Conservation (phyloP, 495 filamentous ascomycete genomes). For the Penicillium paradoxum region DNA sequence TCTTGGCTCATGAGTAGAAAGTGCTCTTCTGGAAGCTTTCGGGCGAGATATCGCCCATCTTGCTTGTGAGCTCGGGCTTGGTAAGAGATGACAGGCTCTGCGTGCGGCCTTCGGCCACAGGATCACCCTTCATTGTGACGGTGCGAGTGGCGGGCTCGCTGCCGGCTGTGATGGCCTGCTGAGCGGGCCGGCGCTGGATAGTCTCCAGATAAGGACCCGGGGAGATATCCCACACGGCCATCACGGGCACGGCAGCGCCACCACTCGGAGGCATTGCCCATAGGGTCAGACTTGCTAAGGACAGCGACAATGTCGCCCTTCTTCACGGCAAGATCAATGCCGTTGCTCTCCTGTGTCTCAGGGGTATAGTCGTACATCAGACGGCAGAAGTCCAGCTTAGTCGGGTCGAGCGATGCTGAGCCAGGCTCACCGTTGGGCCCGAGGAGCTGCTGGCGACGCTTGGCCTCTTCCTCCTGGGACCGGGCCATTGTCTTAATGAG, state of each 20-base stretch:
- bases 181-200: conserved; percentile 63
- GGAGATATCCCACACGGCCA: conserved; percentile 85
- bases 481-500: conserved; percentile 79
- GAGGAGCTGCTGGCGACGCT: conserved; percentile 49
- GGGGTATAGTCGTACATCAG: conserved; percentile 91
- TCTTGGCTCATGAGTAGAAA: conserved; percentile 54
- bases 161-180: conserved; percentile 47
- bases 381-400: conserved; percentile 90
- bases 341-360: conserved; percentile 57
- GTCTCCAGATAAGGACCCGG: conserved; percentile 82
- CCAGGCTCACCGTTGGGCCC: conserved; percentile 48
- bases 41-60: conserved; percentile 60
- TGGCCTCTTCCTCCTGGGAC: conserved; percentile 75
- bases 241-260: conserved; percentile 95
- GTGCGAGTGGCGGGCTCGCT: conserved; percentile 47
- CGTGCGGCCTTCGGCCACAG: conserved; percentile 22
- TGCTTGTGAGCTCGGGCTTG: conserved; percentile 40
- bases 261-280: conserved; percentile 91
- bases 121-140: conserved; percentile 53
- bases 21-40: conserved; percentile 90
- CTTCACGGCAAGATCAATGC: conserved; percentile 84
- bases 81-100: conserved; percentile 24
- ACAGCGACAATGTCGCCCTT: conserved; percentile 97
- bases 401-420: conserved; percentile 63
- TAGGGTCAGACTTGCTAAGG: conserved; percentile 84